These are phyloP conservation scores for Hypoxylon rubiginosum DNA, from an alignment of 2,329 filamentous ascomycete species.

Conservation along the genomic window DNA sequence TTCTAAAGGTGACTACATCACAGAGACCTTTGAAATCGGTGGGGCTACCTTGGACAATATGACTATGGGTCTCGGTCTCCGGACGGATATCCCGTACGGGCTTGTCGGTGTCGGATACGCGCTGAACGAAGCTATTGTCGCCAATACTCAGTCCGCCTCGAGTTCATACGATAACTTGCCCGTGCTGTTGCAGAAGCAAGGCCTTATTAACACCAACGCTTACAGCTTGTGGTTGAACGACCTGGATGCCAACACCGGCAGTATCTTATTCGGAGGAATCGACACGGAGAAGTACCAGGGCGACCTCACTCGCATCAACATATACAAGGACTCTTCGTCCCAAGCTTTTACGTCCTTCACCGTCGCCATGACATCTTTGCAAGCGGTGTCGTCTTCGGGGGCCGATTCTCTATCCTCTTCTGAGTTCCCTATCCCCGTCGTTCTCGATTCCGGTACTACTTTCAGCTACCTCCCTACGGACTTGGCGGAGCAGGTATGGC, in stretches of 20 bases:
- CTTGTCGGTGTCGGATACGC: conserved; percentile 73
- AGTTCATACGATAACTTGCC: conserved; percentile 71
- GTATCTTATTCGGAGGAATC: conserved; percentile 84
- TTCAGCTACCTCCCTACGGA: conserved; percentile 77
- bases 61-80: conserved; percentile 69
- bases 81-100: conserved; percentile 69
- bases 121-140: conserved; percentile 64
- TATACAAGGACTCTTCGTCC: conserved; percentile 62
- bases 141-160: conserved; percentile 43
- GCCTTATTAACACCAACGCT: conserved; percentile 74
- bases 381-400: conserved; percentile 64
- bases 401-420: conserved; percentile 60
- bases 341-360: conserved; percentile 60
- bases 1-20: conserved; percentile 70
- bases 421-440: conserved; percentile 66
- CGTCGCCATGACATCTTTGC: conserved; percentile 63
- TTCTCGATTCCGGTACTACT: conserved; percentile 83
- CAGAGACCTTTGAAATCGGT: conserved; percentile 69
- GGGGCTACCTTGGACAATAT: conserved; percentile 65
- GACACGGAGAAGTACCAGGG: conserved; percentile 81
- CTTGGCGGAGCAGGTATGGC: conserved; percentile 66
- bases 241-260: conserved; percentile 72
- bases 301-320: conserved; percentile 70
- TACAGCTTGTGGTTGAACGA: conserved; percentile 80
- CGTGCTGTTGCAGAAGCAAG: conserved; percentile 72